Evolutionary conservation across 352 stramenopile genomes (phyloP).

Genomic region (Globisporangium echinulatum): DNA sequence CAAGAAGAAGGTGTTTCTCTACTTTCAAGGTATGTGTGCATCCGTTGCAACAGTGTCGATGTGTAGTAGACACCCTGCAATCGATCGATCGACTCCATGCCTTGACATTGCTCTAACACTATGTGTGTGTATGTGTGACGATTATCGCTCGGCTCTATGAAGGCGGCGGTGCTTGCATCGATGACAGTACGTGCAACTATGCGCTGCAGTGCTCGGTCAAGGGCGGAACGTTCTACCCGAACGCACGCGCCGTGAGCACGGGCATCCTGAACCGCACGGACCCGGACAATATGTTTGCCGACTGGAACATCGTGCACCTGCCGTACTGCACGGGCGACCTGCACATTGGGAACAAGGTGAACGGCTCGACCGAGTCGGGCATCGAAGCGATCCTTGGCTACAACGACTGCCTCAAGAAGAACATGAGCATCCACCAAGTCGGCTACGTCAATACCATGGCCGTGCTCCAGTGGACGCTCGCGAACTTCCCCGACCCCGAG

Average conservation of each 20-base stretch:
- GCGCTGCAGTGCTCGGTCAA: slow-evolving; percentile 43
- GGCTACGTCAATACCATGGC: slow-evolving; percentile 61
- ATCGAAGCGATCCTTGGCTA: slow-evolving; percentile 13
- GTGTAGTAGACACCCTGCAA: too few species aligned
- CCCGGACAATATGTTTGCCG: slow-evolving; percentile 47
- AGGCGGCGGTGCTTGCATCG: slow-evolving; percentile 57
- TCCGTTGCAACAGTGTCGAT: too few species aligned
- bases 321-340: slow-evolving; percentile 72
- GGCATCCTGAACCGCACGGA: slow-evolving; percentile 45
- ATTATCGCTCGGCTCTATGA: too few species aligned
- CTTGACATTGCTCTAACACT: too few species aligned
- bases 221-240: slow-evolving; percentile 33
- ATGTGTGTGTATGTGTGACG: too few species aligned
- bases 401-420: slow-evolving; percentile 22
- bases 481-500: slow-evolving; percentile 53
- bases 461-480: slow-evolving; percentile 46
- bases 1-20: slow-evolving; percentile 68
- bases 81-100: too few species aligned
- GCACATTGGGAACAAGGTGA: slow-evolving; percentile 37
- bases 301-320: slow-evolving; percentile 70
- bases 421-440: slow-evolving; percentile 40
- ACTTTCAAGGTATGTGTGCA: slow-evolving; percentile 27
- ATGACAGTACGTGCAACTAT: slow-evolving; percentile 61
- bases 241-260: slow-evolving; percentile 28
- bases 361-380: slow-evolving; percentile 3